phyloP scores from a whole-genome alignment of 129 eudicot genomes.

The Pseudognaphalium luteoalbum region DNA sequence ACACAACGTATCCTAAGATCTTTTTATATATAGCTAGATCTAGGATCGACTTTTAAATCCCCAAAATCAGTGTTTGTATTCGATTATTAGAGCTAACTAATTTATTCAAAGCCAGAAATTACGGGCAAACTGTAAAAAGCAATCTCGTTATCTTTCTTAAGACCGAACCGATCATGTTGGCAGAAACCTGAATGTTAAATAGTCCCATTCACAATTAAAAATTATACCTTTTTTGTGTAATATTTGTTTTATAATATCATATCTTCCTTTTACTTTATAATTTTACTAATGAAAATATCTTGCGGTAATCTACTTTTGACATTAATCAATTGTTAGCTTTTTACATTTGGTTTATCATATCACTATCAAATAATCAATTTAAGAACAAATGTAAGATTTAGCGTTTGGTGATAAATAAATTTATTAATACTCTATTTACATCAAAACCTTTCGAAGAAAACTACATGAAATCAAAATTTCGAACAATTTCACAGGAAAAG shows the following conservation, averaged over 20 bases:
- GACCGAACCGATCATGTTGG: slow-evolving; percentile 22
- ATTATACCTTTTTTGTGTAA: slow-evolving; percentile 3
- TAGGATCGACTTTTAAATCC: neutral
- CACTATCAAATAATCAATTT: too few species aligned
- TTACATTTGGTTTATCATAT: too few species aligned
- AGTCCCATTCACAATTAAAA: neutral
- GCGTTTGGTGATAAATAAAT: too few species aligned
- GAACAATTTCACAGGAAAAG: too few species aligned
- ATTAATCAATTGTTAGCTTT: neutral
- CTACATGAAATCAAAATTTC: too few species aligned
- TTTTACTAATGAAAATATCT: neutral
- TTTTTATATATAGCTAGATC: too few species aligned
- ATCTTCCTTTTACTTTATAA: neutral
- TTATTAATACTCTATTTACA: too few species aligned
- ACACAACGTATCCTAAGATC: too few species aligned
- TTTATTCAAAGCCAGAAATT: slow-evolving; percentile 23
- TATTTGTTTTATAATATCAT: neutral
- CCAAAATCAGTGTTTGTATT: slow-evolving; percentile 29
- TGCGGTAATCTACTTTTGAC: slow-evolving; percentile 10
- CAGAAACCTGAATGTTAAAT: slow-evolving; percentile 17
- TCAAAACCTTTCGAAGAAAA: too few species aligned
- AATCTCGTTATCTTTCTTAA: neutral
- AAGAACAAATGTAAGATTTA: too few species aligned
- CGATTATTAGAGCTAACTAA: neutral
- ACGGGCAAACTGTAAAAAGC: slow-evolving; percentile 15